These are phyloP conservation scores for Hypoxylon sp. DNA, from an alignment of 2,329 filamentous ascomycete genomes.

Conservation along the genomic window DNA sequence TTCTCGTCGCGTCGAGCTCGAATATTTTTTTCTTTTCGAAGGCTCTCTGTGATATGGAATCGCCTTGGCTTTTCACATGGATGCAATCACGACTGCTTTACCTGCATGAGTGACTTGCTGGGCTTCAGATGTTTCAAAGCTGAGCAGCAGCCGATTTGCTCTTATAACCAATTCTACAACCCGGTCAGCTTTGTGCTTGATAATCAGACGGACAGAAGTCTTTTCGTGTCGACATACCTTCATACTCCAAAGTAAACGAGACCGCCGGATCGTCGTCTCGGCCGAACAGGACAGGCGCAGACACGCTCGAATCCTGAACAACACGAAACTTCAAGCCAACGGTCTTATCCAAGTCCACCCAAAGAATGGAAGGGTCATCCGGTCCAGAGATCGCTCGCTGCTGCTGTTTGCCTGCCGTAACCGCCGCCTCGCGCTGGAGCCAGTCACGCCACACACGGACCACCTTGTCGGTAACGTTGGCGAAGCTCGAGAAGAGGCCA, in stretches of 20 bases:
- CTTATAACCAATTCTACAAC: slow-evolving; percentile 71
- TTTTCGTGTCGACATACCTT: slow-evolving; percentile 62
- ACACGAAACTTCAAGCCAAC: slow-evolving; percentile 77
- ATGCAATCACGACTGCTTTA: slow-evolving; percentile 73
- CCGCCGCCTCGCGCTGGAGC: slow-evolving; percentile 60
- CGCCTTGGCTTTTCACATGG: slow-evolving; percentile 43
- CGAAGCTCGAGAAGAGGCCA: slow-evolving; percentile 70
- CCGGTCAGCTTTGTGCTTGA: slow-evolving; percentile 20
- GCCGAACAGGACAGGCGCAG: slow-evolving; percentile 63
- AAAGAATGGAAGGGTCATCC: slow-evolving; percentile 61
- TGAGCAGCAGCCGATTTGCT: slow-evolving; percentile 68
- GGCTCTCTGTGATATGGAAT: slow-evolving; percentile 4
- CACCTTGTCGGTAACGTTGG: slow-evolving; percentile 72
- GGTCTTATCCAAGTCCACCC: slow-evolving; percentile 70
- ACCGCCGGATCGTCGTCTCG: slow-evolving; percentile 72
- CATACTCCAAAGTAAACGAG: slow-evolving; percentile 74
- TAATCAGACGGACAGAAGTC: not conserved
- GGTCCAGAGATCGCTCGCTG: slow-evolving; percentile 38
- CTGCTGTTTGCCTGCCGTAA: slow-evolving; percentile 35
- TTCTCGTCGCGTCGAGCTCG: slow-evolving; percentile 6
- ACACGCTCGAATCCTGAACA: slow-evolving; percentile 55
- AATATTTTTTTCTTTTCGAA: slow-evolving; percentile 6
- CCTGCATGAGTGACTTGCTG: slow-evolving; percentile 68
- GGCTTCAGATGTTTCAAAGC: slow-evolving; percentile 69
- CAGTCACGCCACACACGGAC: slow-evolving; percentile 77